Conservation (phyloP, 192 early-diverging fungal species). For the Umbelopsis sp. region DNA sequence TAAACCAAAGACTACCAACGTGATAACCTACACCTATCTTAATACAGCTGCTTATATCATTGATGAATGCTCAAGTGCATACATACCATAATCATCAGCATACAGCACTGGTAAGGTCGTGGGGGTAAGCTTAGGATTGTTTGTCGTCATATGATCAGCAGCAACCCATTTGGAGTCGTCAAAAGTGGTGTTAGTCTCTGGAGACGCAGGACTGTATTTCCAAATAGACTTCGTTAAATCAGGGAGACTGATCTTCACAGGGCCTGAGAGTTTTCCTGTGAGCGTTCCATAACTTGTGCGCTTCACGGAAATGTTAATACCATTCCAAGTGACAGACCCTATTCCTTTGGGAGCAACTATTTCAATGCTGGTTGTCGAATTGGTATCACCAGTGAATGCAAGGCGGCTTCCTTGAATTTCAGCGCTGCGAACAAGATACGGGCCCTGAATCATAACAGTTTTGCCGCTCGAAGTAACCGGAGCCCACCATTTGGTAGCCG, state of each 20-base stretch:
- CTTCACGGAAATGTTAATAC: not conserved
- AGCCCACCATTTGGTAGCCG: conserved; percentile 18
- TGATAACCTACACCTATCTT: conserved; percentile 3
- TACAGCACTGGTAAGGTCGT: not conserved
- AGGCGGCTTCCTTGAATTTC: not conserved
- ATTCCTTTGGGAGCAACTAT: not conserved
- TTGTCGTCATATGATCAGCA: conserved; percentile 2
- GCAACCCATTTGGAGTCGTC: conserved; percentile 11
- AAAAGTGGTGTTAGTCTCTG: conserved; percentile 18
- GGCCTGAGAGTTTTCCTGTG: conserved; percentile 1
- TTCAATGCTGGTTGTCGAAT: conserved; percentile 11
- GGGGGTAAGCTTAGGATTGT: not conserved
- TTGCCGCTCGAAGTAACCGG: not conserved
- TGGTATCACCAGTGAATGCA: conserved; percentile 5
- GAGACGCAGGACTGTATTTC: conserved; percentile 26
- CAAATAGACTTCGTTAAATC: conserved; percentile 4
- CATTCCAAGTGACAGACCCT: conserved; percentile 5
- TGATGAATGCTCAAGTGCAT: not conserved
- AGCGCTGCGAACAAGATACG: conserved; percentile 23
- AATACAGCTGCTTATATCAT: not conserved
- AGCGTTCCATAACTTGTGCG: conserved; percentile 10
- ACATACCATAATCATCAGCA: conserved; percentile 19
- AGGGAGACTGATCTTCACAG: not conserved
- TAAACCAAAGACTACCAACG: conserved; percentile 22
- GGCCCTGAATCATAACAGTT: conserved; percentile 12